phyloP scores from a whole-genome alignment of 129 eudicot species.

The Tanacetum coccineum region DNA sequence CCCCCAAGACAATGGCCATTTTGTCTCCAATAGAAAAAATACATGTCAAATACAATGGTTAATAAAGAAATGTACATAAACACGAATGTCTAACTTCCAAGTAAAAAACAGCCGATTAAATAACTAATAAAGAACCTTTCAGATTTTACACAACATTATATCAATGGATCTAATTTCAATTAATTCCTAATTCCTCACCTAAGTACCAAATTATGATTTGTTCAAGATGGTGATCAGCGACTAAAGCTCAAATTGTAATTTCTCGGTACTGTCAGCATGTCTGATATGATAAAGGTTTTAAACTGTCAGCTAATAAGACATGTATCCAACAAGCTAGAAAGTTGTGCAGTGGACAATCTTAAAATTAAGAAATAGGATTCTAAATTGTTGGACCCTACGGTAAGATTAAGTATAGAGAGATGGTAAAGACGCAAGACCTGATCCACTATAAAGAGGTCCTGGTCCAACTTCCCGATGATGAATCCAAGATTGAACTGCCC shows the following conservation, averaged over 20 bases:
- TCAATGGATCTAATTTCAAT: background rate
- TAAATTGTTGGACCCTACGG: background rate
- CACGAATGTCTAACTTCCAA: too few species aligned
- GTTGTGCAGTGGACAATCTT: conserved; percentile 8
- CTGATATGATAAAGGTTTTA: conserved; percentile 36
- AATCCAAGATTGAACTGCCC: conserved; percentile 98
- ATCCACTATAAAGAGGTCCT: conserved; percentile 91
- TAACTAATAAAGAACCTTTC: too few species aligned
- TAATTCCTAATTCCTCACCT: too few species aligned
- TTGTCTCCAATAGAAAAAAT: conserved; percentile 23
- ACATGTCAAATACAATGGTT: conserved; percentile 17
- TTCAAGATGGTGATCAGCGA: conserved; percentile 75
- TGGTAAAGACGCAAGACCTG: conserved; percentile 51
- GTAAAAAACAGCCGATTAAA: background rate
- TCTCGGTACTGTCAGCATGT: conserved; percentile 99
- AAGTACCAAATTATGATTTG: too few species aligned
- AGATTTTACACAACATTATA: background rate
- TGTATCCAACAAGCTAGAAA: conserved; percentile 15
- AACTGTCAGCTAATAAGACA: conserved; percentile 13
- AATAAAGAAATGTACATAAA: background rate
- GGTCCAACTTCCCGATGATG: conserved; percentile 82
- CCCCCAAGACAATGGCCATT: conserved; percentile 69
- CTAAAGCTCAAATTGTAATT: conserved; percentile 85
- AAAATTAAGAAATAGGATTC: conserved; percentile 6
- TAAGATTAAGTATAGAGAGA: conserved; percentile 5